phyloP scores from a whole-genome alignment of 768 basidiomycete genomes.

The Termitomyces sp. region DNA sequence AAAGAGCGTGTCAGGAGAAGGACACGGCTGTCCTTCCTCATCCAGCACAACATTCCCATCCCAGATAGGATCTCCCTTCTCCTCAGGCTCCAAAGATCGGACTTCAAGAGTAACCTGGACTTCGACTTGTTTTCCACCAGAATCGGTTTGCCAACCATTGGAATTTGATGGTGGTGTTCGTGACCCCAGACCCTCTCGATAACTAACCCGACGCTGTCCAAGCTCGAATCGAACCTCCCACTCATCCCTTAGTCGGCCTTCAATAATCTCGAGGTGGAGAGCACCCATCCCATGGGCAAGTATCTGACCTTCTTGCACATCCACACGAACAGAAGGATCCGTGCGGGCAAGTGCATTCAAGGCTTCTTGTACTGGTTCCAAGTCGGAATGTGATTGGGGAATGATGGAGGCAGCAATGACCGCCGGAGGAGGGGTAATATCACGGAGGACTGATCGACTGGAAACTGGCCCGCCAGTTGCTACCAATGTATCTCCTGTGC shows the following conservation, averaged over 20 bases:
- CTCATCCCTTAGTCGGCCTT: conserved; percentile 74
- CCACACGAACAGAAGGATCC: conserved; percentile 82
- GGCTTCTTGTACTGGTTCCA: conserved; percentile 73
- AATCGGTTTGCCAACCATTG: conserved; percentile 56
- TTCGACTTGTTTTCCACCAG: conserved; percentile 48
- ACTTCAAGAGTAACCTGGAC: conserved; percentile 53
- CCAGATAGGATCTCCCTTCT: conserved; percentile 65
- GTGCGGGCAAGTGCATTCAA: conserved; percentile 71
- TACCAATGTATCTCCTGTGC: conserved; percentile 83
- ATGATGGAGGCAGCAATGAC: conserved; percentile 83
- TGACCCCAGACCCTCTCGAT: conserved; percentile 56
- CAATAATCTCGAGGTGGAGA: conserved; percentile 85
- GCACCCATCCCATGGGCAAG: conserved; percentile 81
- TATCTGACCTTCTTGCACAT: conserved; percentile 77
- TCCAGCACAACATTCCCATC: conserved; percentile 73
- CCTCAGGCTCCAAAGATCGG: conserved; percentile 45
- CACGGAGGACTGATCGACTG: conserved; percentile 41
- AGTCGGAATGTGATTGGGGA: conserved; percentile 74
- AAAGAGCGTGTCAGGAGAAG: conserved; percentile 44
- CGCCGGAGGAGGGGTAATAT: conserved; percentile 73
- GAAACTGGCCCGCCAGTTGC: conserved; percentile 38
- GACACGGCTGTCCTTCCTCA: conserved; percentile 42
- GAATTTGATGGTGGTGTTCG: conserved; percentile 24
- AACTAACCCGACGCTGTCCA: conserved; percentile 73
- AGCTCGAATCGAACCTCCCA: conserved; percentile 77